A percentile compares a stretch with the other conserved stretches of the same genome.
phyloP scores from a whole-genome alignment of 257 asterid genomes.

The Forsythia viridissima region DNA sequence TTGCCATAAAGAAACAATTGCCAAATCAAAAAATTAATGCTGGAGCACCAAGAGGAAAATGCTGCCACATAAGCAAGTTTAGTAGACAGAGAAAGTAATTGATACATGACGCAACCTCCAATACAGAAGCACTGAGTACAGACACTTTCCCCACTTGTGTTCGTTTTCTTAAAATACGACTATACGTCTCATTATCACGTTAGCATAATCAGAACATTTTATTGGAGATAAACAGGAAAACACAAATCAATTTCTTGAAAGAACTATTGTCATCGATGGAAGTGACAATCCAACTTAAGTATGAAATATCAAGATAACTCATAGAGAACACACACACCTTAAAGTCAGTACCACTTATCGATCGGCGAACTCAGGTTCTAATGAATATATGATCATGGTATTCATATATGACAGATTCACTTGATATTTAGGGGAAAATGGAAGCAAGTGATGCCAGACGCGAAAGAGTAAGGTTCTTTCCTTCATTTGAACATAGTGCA shows the following conservation, averaged over 20 bases:
- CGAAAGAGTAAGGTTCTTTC: background rate
- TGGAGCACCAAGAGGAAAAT: background rate
- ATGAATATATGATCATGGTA: background rate
- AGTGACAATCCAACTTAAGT: background rate
- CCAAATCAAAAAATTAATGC: background rate
- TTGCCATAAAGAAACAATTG: conserved; percentile 16
- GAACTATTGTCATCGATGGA: background rate
- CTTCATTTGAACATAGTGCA: background rate
- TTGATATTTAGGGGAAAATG: background rate
- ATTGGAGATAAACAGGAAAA: background rate
- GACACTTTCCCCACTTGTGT: conserved; percentile 2
- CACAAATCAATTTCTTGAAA: background rate
- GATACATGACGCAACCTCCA: background rate
- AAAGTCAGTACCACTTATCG: background rate
- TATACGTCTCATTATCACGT: background rate
- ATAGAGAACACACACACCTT: background rate
- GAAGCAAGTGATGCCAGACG: background rate
- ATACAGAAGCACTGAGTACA: conserved; percentile 4
- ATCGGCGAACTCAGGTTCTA: background rate
- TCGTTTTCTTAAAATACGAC: conserved; percentile 11
- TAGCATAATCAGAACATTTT: background rate
- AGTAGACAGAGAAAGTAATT: background rate
- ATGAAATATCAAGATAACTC: background rate
- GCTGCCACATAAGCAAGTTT: background rate
- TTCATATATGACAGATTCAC: background rate